phyloP scores from a whole-genome alignment of 352 stramenopile species.

The Phytophthora boehmeriae region DNA sequence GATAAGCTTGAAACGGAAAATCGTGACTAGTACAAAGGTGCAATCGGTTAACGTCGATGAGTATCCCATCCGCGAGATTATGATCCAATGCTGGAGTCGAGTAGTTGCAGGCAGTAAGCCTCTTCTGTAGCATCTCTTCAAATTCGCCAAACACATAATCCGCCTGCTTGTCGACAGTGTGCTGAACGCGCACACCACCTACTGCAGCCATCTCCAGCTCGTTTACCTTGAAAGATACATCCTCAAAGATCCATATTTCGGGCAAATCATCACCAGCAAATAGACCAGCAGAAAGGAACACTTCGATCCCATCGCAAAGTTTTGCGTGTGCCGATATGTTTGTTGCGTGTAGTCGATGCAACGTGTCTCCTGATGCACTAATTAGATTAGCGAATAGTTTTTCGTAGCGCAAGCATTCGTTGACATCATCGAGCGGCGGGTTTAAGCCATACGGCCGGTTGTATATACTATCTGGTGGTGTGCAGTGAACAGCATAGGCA shows the following conservation, averaged over 20 bases:
- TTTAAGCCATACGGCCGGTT: slow-evolving; percentile 69
- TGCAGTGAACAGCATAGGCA: slow-evolving; percentile 60
- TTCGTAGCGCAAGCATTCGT: slow-evolving; percentile 48
- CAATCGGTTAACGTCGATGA: slow-evolving; percentile 59
- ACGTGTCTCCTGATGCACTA: slow-evolving; percentile 64
- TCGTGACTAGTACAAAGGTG: slow-evolving; percentile 38
- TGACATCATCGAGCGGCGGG: slow-evolving; percentile 43
- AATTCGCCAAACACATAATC: slow-evolving; percentile 81
- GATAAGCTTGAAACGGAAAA: slow-evolving; percentile 43
- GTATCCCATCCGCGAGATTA: slow-evolving; percentile 50
- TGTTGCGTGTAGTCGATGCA: slow-evolving; percentile 66
- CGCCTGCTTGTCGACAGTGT: slow-evolving; percentile 50
- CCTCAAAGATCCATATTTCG: slow-evolving; percentile 67
- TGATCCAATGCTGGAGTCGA: slow-evolving; percentile 13
- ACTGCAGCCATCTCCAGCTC: slow-evolving; percentile 47
- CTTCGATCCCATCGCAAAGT: slow-evolving; percentile 33
- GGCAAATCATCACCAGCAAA: slow-evolving; percentile 77
- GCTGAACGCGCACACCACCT: slow-evolving; percentile 44
- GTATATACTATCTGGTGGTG: slow-evolving; percentile 53
- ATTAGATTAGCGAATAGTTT: slow-evolving; percentile 48
- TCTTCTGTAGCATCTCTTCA: slow-evolving; percentile 56
- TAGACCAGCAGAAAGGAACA: slow-evolving; percentile 48
- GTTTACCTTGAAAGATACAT: slow-evolving; percentile 50
- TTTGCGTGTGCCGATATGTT: slow-evolving; percentile 49
- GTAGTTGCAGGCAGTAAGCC: slow-evolving; percentile 41